Evolutionary conservation across 2,329 filamentous ascomycete genomes (phyloP), one percentile per base, ranked within the genome.

Genomic region (Calonectria pseudoreteaudii): DNA sequence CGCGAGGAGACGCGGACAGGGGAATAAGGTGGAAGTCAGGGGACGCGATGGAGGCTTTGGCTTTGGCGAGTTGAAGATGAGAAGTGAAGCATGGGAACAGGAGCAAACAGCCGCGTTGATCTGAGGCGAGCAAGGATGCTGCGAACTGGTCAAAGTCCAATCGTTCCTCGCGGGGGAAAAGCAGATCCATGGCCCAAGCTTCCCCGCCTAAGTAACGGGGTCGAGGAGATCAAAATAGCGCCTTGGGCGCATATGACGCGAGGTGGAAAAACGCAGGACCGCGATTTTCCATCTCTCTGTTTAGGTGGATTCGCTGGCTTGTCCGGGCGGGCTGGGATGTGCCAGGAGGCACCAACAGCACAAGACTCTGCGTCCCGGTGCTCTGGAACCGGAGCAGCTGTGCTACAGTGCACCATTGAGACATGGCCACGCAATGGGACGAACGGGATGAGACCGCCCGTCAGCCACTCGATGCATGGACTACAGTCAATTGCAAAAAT

Each of bases 101-200:
- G 38, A 26, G 26, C 41, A 28, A 65, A 65, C 60, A 65, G 60
- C 60, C 28, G 60, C 60, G 60, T 49, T 41, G 44, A 31, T 65
- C 60, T 20, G 60, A 49, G 56, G 34, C 13, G 31, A 62, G 41
- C 60, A 49, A 65, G 60, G 60, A 65, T 65, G 16, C 18, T 26
- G 16, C 56, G 56, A 62, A 65, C 60, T 49, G 41, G 38, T 49
- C 38, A 31, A 34, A 65, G 20, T 49, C 60, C 60, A 65, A 65
- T 65, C 41, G 38, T 49, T 41, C 23, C n/a, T 23, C 5, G 38
- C 58, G 67, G 62, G 50, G 44, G 60, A 62, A 62, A 49, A n/a
- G 31, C 60, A 53, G 65, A 36, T 62, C 49, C 20, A 50, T 68
- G 65, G 70, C 56, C 70, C 70, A 52, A 72, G 70, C 66, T 68